Evolutionary conservation across 176 grass and related monocot genomes (phyloP), one percentile per base, ranked within the genome.

Genomic region (Rhynchospora pubera): DNA sequence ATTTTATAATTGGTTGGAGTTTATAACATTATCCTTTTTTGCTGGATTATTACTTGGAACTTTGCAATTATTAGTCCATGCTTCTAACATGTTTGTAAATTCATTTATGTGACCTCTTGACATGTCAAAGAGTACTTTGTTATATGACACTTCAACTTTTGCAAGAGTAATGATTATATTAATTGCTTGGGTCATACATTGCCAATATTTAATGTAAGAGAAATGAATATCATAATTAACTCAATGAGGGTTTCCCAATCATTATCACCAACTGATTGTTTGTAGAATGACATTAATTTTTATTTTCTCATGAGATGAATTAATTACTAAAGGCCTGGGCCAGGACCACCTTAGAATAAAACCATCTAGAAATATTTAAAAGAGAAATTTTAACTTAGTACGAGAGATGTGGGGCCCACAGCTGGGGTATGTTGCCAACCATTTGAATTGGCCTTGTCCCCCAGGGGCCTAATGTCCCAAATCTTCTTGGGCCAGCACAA

Each of bases 311-410:
- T 73, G 11, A 24, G n/a, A 50, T 73, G 69, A 73, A 73, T 73
- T 43, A 59, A 79, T 26, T 79, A 60, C 5, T 60, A 24, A 79
- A 79, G 12, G 0, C 24, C 50, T 42, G 52, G 28, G n/a, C 66
- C 76, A 52, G 76, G 52, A 79, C 76, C 56, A 79, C 14, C 7
- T 10, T 60, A 58, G 9, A 79, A 79, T 79, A 79, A 39, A 79
- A 79, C 45, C 23, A 58, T 59, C 6, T 59, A 10, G 22, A 14
- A 60, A 34, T 79, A 60, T 79, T 39, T 70, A 16, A 42, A 18
- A 21, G 28, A 60, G 18, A 75, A 75, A 75, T 47, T 78, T 34
- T 18, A 26, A 78, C 7, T 62, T 47, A 64, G 34, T 63, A 48
- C 2, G 3, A 9, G 47, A 26, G n/a, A 75, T 15, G 70, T 75